A percentile compares a stretch with the other conserved stretches of the same genome.
These are phyloP conservation scores for Erysiphe pulchra DNA, from an alignment of 2,329 filamentous ascomycete genomes.

Conservation along the genomic window DNA sequence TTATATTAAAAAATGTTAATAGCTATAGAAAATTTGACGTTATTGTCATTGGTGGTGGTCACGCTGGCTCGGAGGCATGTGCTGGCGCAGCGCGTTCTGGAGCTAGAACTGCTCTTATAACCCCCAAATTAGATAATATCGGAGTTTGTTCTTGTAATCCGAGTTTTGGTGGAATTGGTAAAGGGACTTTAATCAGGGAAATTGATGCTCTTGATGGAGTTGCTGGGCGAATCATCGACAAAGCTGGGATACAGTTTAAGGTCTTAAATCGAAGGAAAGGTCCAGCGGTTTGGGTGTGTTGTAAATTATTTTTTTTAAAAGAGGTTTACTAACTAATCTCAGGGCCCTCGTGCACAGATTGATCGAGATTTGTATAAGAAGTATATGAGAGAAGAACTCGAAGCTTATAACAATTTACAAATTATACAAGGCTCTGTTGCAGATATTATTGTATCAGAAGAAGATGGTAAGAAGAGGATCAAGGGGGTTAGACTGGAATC, in stretches of 20 bases:
- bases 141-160: constrained; percentile 94
- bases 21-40: constrained; percentile 41
- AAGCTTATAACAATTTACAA: constrained; percentile 49
- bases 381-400: constrained; percentile 73
- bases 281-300: constrained; percentile 57
- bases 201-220: constrained; percentile 86
- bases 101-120: constrained; percentile 71
- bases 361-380: constrained; percentile 71
- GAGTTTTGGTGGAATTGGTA: constrained; percentile 94
- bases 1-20: no score
- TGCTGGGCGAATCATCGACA: constrained; percentile 70
- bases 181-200: constrained; percentile 86
- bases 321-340: neutral
- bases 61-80: constrained; percentile 84
- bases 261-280: constrained; percentile 75
- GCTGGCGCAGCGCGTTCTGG: constrained; percentile 74
- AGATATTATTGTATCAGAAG: constrained; percentile 56
- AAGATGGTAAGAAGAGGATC: constrained; percentile 38
- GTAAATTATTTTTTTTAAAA: neutral
- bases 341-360: constrained; percentile 83
- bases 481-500: constrained; percentile 69
- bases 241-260: constrained; percentile 82
- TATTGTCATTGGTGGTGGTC: constrained; percentile 81
- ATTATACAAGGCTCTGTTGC: constrained; percentile 72
- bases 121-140: constrained; percentile 66